Base-by-base conservation (phyloP, 2,329 filamentous ascomycete species). In the Fusarium incarnatum region DNA sequence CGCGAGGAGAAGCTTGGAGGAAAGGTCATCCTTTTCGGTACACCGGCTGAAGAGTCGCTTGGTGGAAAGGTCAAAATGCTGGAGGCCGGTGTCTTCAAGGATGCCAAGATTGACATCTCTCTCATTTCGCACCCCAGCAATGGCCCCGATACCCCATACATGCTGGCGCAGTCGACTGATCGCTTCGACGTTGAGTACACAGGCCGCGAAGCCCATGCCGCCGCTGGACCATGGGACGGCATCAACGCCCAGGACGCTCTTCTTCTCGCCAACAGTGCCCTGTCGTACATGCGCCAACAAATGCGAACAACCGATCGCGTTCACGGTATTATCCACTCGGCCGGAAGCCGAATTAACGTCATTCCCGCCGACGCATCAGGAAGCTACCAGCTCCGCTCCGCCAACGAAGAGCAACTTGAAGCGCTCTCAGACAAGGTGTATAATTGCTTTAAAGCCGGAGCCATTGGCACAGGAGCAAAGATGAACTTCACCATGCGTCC, bases 311-410 rank as follows among this genome's bases (percentile, higher is more conserved):
- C 70, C 1, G 67, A 74, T 16, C 65, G 64, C 3, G 58, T 74
- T 6, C 72, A 74, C 4, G 70, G 72, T 2, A 71, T 73, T 22
- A 65, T 74, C 11, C 45, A 63, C 3, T 69, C 70, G 2, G 72
- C 64, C 0, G 72, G 72, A n/a, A 59, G 27, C 0, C 67, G 73
- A 0, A 72, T 72, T 7, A 76, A 76, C 8, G 61, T 76, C 32
- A 75, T 76, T 3, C 74, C 74, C 0, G 63, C 61, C 1, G 89
- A 90, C 7, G 87, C 88, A 22, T 86, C 84, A 42, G 86, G 85
- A 73, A 91, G 89, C 8, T 88, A 80, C 71, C 86, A 85, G 42
- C 83, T 89, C 72, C 88, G 88, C 25, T 85, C 81, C 44, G 80
- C 83, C 57, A 79, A 85, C 72, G 60, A 72, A 12, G 60, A 65